A percentile compares a stretch with the other conserved stretches of the same genome.
Conservation (phyloP, 345 rosid species). For the Lepidium africanum region DNA sequence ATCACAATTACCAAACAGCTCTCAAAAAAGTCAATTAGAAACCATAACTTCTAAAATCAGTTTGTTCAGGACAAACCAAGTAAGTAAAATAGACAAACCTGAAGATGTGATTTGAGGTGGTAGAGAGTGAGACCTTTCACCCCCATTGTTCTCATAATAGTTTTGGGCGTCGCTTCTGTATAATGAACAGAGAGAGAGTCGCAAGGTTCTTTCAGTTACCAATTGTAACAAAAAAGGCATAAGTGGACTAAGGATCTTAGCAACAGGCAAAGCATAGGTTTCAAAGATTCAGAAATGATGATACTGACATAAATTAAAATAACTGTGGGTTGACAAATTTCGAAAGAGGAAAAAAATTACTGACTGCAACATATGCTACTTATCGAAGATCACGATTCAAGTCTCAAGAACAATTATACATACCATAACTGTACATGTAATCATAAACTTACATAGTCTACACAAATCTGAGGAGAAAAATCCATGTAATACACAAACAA, state of each 20-base stretch:
- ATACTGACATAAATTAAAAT: neutral
- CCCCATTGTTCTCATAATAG: conserved; percentile 89
- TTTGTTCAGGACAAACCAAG: neutral
- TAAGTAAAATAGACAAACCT: conserved; percentile 35
- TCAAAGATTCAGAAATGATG: neutral
- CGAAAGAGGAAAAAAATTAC: neutral
- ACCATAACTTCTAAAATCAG: neutral
- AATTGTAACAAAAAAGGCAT: neutral
- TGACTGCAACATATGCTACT: neutral
- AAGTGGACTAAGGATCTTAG: neutral
- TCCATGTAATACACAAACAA: neutral
- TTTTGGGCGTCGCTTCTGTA: conserved; percentile 93
- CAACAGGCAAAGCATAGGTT: neutral
- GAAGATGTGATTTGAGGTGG: conserved; percentile 92
- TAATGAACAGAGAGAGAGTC: neutral
- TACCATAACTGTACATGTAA: neutral
- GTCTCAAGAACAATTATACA: neutral
- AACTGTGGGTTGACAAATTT: neutral
- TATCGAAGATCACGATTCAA: neutral
- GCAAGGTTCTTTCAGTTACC: neutral
- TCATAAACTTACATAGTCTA: neutral
- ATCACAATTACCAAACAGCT: neutral
- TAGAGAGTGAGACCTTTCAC: conserved; percentile 92
- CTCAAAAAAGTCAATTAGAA: neutral
- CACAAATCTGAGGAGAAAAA: neutral